phyloP scores from a whole-genome alignment of 140 eudicot genomes.

The Stevia rebaudiana region DNA sequence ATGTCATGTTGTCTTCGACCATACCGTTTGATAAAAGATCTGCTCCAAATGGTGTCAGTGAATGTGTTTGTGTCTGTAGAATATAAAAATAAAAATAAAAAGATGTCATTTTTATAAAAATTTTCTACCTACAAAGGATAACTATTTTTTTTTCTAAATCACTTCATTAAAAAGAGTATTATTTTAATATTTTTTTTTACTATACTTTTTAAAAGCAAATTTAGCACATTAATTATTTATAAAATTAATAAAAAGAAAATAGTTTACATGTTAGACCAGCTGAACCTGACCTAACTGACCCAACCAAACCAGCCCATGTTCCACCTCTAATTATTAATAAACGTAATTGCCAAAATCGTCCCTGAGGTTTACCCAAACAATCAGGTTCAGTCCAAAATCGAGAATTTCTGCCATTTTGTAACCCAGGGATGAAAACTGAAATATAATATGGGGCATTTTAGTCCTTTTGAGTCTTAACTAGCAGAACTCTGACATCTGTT shows the following conservation, averaged over 20 bases:
- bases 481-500: too few relatives aligned
- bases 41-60: conserved; percentile 77
- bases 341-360: too few relatives aligned
- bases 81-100: neutral
- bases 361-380: too few relatives aligned
- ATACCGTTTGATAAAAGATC: conserved; percentile 56
- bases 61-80: conserved; percentile 89
- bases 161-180: too few relatives aligned
- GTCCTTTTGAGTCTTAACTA: too few relatives aligned
- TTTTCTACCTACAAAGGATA: neutral
- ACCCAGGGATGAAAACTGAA: too few relatives aligned
- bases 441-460: too few relatives aligned
- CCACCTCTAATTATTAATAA: neutral
- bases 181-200: neutral
- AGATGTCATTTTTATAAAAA: too few relatives aligned
- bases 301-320: neutral
- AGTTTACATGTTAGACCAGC: neutral
- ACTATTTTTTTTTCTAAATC: neutral
- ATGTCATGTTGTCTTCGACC: conserved; percentile 89
- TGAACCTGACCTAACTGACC: neutral
- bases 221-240: neutral
- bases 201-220: neutral
- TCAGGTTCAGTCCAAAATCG: too few relatives aligned
- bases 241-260: neutral
- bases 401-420: too few relatives aligned